These are phyloP conservation scores for Raffaelea ambrosiae DNA, from an alignment of 2,329 filamentous ascomycete species.

Conservation along the genomic window DNA sequence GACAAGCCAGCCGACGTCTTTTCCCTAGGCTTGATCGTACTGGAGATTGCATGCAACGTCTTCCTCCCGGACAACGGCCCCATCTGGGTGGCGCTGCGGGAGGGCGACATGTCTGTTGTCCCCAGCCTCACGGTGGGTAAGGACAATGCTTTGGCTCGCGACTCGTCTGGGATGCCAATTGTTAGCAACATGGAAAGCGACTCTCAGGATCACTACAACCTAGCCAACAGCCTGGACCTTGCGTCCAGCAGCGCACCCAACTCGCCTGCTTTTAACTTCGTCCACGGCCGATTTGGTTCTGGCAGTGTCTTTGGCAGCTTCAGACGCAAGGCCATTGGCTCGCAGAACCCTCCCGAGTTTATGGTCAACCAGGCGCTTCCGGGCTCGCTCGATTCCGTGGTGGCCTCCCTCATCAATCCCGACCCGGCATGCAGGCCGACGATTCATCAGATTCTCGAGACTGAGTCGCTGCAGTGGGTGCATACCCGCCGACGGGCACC, in stretches of 20 bases:
- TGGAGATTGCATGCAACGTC: constrained; percentile 91
- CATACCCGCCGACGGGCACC: constrained; percentile 67
- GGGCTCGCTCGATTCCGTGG: constrained; percentile 73
- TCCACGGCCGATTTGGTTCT: constrained; percentile 15
- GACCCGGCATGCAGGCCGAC: constrained; percentile 65
- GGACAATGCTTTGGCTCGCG: constrained; percentile 60
- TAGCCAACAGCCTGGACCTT: constrained; percentile 8
- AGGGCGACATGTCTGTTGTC: constrained; percentile 81
- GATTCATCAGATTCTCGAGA: constrained; percentile 62
- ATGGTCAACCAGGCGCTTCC: constrained; percentile 71
- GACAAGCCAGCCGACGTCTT: constrained; percentile 93
- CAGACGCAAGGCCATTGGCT: constrained; percentile 35
- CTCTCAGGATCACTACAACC: neutral
- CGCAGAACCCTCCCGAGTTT: constrained; percentile 65
- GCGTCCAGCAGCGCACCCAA: constrained; percentile 4
- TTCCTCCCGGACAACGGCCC: constrained; percentile 87
- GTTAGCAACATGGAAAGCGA: constrained; percentile 21
- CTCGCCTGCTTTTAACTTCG: constrained; percentile 4
- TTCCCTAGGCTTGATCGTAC: constrained; percentile 84
- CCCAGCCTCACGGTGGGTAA: constrained; percentile 80
- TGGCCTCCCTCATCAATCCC: constrained; percentile 80
- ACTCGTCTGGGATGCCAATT: constrained; percentile 63
- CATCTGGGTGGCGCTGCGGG: constrained; percentile 82
- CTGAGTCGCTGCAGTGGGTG: constrained; percentile 74
- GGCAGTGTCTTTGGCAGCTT: constrained; percentile 35